Base-by-base conservation (phyloP, 1,139 yeast genomes). In the Hansenula lynferdii region DNA sequence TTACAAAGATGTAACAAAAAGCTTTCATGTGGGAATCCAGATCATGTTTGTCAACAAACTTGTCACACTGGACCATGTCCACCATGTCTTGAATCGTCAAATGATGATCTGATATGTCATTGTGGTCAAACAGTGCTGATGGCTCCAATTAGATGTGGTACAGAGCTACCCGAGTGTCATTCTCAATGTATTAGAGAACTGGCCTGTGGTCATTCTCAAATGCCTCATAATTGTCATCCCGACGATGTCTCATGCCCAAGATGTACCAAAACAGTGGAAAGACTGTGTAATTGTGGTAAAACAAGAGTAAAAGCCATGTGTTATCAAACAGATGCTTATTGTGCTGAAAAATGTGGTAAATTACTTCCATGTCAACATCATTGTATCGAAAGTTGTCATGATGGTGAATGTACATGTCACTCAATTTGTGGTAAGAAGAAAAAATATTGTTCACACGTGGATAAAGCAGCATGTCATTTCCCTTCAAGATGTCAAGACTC, bases 81-180 rank as follows among this genome's bases (percentile, higher is more conserved):
- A 3, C 83, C 90, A 9, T 89, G 97, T 57, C 60, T 85, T 37
- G 96, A 87, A 52, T 84, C 95, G 6, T 74, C 87, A 11, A 77
- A 80, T 37, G 92, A 85, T 23, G 97, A 89, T 56, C 65, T 86
- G 50, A 72, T 80, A 3, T 89, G 97, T 56, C 73, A 84, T 40
- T 89, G 97, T 66, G 96, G 97, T 1, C 70, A 74, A 42, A 89
- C 97, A 0, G 70, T 82, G 4, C 67, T 87, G 9, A 73, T 73
- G 37, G 96, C 96, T 0, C 97, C 97, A 0, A 89, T 87, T 10
- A 69, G 96, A 48, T 89, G 97, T 64, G 97, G 97, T 11, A 77
- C 92, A 0, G 68, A 64, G 35, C 58, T 79, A 23, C 84, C 92
- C 7, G 69, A 67, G 7, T 89, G 97, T 62, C 69, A 66, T 23